Evolutionary conservation across 495 filamentous ascomycete genomes (phyloP), one percentile per base, ranked within the genome.

Genomic region (Corynascus novoguineensis): DNA sequence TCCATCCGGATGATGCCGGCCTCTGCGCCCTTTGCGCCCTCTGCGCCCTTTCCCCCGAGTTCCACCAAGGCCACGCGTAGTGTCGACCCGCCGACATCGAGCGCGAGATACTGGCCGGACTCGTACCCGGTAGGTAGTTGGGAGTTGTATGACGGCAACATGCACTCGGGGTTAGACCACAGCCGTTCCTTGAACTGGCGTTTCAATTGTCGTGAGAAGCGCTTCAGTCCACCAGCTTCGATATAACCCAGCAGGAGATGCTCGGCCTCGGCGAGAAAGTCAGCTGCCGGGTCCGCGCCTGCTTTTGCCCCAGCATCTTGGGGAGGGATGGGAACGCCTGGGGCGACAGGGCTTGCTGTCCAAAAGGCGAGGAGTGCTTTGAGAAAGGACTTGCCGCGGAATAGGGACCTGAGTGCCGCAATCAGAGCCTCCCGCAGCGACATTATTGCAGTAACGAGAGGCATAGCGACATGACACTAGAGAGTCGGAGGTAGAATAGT

Each of bases 51-150:
- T n/a, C n/a, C 54, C 51, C 81, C 70, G 61, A 95, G 72, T 54
- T 92, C 83, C 52, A 92, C 85, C 61, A 92, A 77, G 10, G 85
- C 88, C 17, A 92, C 87, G 45, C 89, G 81, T 48, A 95, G 73
- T 35, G 89, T 95, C 53, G 86, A 91, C 3, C 89, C 89, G 34
- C 89, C 89, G 14, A 84, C 78, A 63, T 84, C 82, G 14, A 83
- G 73, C 25, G 81, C 78, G 42, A 84, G 70, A 58, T 74, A 83
- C 51, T 73, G 74, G 37, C 89, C 89, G 4, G 72, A 78, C 65
- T 95, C 89, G 47, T 81, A 68, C 31, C 89, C 89, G 9, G 73
- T 82, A 4, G 89, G 89, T 6, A 92, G 75, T 48, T 88, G 65
- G 81, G 86, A 54, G 82, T 89, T 66, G 80, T 91, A 67, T 69